Evolutionary conservation across 73 alveolate species (phyloP).

Genomic region (Tetrahymena borealis): DNA sequence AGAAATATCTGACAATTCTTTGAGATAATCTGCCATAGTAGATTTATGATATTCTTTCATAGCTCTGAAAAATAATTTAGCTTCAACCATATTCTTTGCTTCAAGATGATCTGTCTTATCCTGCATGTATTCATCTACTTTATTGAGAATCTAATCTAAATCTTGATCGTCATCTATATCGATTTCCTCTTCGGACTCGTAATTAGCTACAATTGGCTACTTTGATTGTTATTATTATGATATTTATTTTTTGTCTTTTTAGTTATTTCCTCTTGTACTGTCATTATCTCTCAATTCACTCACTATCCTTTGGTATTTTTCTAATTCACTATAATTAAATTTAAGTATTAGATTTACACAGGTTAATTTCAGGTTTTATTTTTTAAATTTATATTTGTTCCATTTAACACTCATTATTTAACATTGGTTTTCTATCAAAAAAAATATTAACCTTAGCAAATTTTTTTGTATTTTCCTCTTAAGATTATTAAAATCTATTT

Average conservation of each 20-base stretch:
- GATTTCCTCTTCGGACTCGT: background rate
- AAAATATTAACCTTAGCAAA: no score
- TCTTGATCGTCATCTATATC: constrained; percentile 2
- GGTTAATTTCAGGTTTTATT: no score
- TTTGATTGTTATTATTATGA: background rate
- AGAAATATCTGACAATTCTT: constrained; percentile 30
- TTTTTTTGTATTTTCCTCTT: no score
- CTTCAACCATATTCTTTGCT: constrained; percentile 16
- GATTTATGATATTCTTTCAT: constrained; percentile 32
- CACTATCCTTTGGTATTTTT: constrained; percentile 18
- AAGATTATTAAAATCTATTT: no score
- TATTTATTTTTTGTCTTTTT: background rate
- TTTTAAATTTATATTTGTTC: no score
- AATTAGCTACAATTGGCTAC: background rate
- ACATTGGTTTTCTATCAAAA: no score
- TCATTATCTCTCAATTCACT: background rate
- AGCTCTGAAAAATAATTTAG: constrained; percentile 29
- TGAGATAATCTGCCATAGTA: constrained; percentile 35
- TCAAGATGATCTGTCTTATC: constrained; percentile 1
- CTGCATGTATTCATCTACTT: constrained; percentile 24
- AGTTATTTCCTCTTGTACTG: background rate
- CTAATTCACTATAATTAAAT: constrained; percentile 12
- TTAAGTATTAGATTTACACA: background rate
- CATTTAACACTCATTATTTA: no score
- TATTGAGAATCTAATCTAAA: background rate